phyloP scores from a whole-genome alignment of 192 early-diverging fungal genomes.

The Endogone sp. region DNA sequence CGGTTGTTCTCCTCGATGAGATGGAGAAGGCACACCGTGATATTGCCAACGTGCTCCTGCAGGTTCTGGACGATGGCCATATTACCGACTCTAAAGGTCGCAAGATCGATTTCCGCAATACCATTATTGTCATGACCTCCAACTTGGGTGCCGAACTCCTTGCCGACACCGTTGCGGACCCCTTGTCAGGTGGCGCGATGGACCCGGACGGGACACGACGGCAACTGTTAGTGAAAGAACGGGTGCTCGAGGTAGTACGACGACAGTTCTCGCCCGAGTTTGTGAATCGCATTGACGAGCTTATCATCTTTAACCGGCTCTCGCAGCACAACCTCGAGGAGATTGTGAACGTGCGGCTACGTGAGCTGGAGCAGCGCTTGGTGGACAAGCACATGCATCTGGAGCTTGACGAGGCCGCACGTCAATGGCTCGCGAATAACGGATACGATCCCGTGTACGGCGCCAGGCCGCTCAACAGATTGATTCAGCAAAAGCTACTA shows the following conservation, averaged over 20 bases:
- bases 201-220: constrained; percentile 29
- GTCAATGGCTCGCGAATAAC: constrained; percentile 67
- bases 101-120: constrained; percentile 75
- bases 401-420: constrained; percentile 62
- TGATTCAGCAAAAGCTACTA: constrained; percentile 69
- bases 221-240: constrained; percentile 50
- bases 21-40: constrained; percentile 83
- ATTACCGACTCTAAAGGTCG: constrained; percentile 77
- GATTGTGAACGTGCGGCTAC: constrained; percentile 73
- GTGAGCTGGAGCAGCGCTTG: constrained; percentile 65
- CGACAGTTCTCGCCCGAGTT: constrained; percentile 78
- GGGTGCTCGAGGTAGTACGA: constrained; percentile 64
- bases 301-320: constrained; percentile 77
- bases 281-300: constrained; percentile 75
- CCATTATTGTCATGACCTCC: constrained; percentile 79
- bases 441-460: constrained; percentile 95
- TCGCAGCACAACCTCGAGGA: constrained; percentile 59
- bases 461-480: constrained; percentile 87
- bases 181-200: not conserved
- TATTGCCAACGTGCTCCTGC: constrained; percentile 90
- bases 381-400: constrained; percentile 74
- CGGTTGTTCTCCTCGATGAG: constrained; percentile 77
- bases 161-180: constrained; percentile 39
- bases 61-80: constrained; percentile 83
- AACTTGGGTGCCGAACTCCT: constrained; percentile 73